Base-by-base conservation (phyloP, 148 eudicot genomes). In the Chenopodium berlandieri region DNA sequence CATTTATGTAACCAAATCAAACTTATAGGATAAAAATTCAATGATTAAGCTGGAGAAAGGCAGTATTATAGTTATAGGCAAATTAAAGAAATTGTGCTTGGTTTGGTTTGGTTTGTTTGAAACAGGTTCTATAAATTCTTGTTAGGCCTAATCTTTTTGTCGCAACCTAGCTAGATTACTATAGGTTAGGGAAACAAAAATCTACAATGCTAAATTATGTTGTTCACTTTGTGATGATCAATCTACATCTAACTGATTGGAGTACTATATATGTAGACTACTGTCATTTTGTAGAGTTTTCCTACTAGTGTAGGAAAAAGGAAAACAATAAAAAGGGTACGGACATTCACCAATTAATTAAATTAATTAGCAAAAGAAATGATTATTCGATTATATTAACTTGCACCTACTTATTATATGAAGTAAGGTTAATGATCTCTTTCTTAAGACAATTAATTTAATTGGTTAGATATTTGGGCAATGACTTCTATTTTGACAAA, bases 141-240 rank as follows among this genome's bases (percentile, higher is more conserved):
- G 14, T 37, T 58, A 78, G 85, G 81, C 58, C 74, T 64, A 78
- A 83, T 83, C 74, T 83, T 78, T 65, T 78, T 79, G 85, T 83
- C 82, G 27, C 56, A 67, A 79, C 46, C 58, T 72, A 72, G 58
- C 1, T 71, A 80, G 40, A 80, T 63, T 40, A 52, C 66, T 52
- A 75, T 44, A 65, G 50, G 1, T 11, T 66, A 52, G 65, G 79
- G 84, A 44, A 65, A 50, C 75, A 79, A 73, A 50, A 64, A 73
- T 63, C 78, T 65, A 48, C 37, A 62, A 62, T 58, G 25, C 68
- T 74, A 60, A 58, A 82, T 58, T 9, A 79, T 67, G 79, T 79
- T 73, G 69, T 50, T 79, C 60, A 27, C 50, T 37, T 66, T 37
- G 58, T 83, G 62, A 73, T 32, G n/a, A 32, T 63, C 34, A 23